Evolutionary conservation across 2,329 filamentous ascomycete genomes (phyloP), one percentile per base, ranked within the genome.

Genomic region (Fusarium sp.): DNA sequence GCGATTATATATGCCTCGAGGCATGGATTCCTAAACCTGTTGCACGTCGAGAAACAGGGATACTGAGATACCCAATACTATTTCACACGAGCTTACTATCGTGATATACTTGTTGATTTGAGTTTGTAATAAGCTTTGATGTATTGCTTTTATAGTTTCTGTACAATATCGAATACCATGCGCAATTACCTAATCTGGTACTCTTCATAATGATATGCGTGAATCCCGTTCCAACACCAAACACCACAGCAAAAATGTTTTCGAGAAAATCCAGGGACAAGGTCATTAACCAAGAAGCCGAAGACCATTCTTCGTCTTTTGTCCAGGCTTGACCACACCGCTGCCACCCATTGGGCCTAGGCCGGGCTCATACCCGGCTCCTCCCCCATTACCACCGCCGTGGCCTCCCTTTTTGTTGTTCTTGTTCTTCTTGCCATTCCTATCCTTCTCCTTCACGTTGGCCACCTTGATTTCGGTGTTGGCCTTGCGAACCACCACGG

Each of bases 381-480:
- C 68, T 19, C 69, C 69, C 10, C 61, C 71, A 6, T 70, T 71
- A 26, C 72, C 70, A 28, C 67, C 70, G 58, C 47, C 62, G 3
- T 71, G 67, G 3, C 70, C 72, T 2, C 74, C 74, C 46, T 71
- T 73, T 53, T 76, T 75, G 49, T 78, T 76, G 53, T 76, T 77
- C 25, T 76, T 76, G 43, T 73, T 76, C 65, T 79, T 74, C 61
- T 74, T 73, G 46, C 70, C 65, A 31, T 71, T 69, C 26, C 75
- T 74, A 50, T 80, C 75, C 69, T 86, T 85, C 39, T 90, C 89
- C 71, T 86, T 88, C 68, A 86, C 84, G n/a, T 83, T 84, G 11
- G 88, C 83, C 5, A 92, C 87, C 74, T 91, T 92, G 76, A 99
- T 92, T 76, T 98, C 93, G 6, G 94, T 97, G 68, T 90, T 96